Conservation (phyloP, 2,329 filamentous ascomycete species). For the Aureobasidium sp. region DNA sequence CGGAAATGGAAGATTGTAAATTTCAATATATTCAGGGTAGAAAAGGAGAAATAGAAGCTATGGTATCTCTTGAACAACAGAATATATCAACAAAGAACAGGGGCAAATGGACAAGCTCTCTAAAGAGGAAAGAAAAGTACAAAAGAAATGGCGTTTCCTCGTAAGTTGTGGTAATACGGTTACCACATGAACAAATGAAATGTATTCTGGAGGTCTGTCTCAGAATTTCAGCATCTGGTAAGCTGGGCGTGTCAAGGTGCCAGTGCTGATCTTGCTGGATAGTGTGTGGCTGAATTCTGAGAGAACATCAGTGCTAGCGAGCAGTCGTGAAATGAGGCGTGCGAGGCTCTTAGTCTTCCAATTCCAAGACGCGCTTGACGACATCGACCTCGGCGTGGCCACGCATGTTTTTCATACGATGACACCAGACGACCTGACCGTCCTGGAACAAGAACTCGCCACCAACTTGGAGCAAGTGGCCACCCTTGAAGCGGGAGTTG, state of each 20-base stretch:
- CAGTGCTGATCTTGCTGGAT: neutral
- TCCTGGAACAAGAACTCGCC: slow-evolving; percentile 37
- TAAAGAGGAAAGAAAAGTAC: neutral
- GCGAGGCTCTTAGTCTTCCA: slow-evolving; percentile 23
- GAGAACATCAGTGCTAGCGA: neutral
- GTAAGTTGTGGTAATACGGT: neutral
- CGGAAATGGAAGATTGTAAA: neutral
- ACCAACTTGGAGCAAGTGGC: slow-evolving; percentile 34
- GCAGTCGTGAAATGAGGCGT: neutral
- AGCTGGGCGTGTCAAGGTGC: neutral
- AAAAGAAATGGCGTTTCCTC: slow-evolving; percentile 1
- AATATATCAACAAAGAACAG: neutral
- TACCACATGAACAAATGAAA: neutral
- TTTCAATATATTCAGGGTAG: neutral
- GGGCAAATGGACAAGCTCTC: neutral
- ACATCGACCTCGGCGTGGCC: slow-evolving; percentile 32
- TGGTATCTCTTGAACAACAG: slow-evolving; percentile 9
- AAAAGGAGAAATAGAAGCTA: neutral
- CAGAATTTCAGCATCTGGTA: neutral
- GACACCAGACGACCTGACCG: slow-evolving; percentile 35
- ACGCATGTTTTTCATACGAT: slow-evolving; percentile 35
- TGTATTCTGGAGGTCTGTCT: neutral
- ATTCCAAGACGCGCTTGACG: slow-evolving; percentile 31
- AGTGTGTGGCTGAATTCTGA: neutral
- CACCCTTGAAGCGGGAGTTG: slow-evolving; percentile 25